Base-by-base conservation (phyloP, 805 yeast genomes). In the Metschnikowia koreensis region DNA sequence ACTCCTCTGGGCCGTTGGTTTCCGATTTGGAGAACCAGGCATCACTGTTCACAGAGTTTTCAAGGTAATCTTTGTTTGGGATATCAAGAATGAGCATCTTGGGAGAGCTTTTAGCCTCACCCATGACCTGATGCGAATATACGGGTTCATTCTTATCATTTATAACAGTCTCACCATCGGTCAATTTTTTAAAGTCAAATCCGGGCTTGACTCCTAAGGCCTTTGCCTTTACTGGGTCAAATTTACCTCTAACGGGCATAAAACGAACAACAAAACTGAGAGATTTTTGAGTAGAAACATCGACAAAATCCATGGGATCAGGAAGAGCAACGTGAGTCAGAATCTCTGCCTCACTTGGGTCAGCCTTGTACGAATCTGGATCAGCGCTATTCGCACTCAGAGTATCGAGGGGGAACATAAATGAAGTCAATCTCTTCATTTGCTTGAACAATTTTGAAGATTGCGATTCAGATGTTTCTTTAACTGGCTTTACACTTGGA, bases 211-310 rank as follows among this genome's bases (percentile, higher is more conserved):
- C 81, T 0, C 92, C 91, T 17, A 91, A 68, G 41, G 72, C 80
- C 22, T 67, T 71, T 1, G 98, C 97, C 60, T 77, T 82, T 8
- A 74, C 70, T 0, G 81, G 81, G 52, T 82, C 73, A 62, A 94
- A 94, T 61, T 79, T 86, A 0, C 99, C 98, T 60, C 97, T 74
- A 0, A 81, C 73, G 0, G 91, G 83, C 40, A 80, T 70, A 41
- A 89, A 81, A 28, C 81, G 76, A 7, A 93, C 72, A n/a, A 89
- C 75, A 64, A 86, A 92, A 60, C 79, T 83, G 3, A 90, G 77
- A 0, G 94, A 75, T 7, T 72, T 58, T 55, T 74, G 78, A 12
- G 59, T 64, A 55, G 10, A 68, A 60, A 59, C 68, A 67, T 48
- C 73, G 7, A 56, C 53, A 1, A 63, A 22, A 7, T 47, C 45